Evolutionary conservation across 208 protist genomes (phyloP), one percentile per base, ranked within the genome.

Genomic region (Trypanosoma mega): DNA sequence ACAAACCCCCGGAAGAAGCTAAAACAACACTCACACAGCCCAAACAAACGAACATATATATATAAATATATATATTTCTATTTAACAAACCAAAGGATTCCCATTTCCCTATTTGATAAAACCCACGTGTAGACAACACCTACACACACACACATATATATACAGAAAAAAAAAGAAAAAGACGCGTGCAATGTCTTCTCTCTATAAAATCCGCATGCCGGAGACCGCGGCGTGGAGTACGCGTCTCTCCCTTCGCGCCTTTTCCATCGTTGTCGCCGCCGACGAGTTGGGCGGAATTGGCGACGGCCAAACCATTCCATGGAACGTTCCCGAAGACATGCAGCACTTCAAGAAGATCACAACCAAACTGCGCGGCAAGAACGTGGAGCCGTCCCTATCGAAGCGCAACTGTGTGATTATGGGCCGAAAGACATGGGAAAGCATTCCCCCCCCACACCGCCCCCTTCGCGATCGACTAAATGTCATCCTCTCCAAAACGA

Each of bases 361-460:
- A 3, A 87, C 63, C 54, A 82, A 87, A 44, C 71, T 94, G 56
- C 78, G 80, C 20, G 84, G 74, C 30, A 84, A 82, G 43, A 89
- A 87, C 43, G 66, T 69, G 2, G 51, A 47, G 4, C 61, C 74
- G 16, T 53, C 36, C 20, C 34, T 52, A 0, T 49, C 64, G 4
- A 92, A 81, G 53, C 66, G 71, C 39, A 98, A 98, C 62, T 96
- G 94, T 2, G 94, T 98, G n/a, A 86, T 98, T 46, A 99, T 99
- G 97, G 97, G 97, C 12, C 83, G 96, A 31, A 97, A 98, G 76
- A 99, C 96, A 34, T 99, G 96, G 96, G 89, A 98, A 27, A 98
- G 93, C 20, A 94, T 99, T 20, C 95, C 97, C 12, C 18, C 44
- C 0, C 77, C 83, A 60, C 96, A 92, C 53, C 81, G 92, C 2